Conservation (phyloP, 805 yeast species). For the Schwanniomyces yamadae region DNA sequence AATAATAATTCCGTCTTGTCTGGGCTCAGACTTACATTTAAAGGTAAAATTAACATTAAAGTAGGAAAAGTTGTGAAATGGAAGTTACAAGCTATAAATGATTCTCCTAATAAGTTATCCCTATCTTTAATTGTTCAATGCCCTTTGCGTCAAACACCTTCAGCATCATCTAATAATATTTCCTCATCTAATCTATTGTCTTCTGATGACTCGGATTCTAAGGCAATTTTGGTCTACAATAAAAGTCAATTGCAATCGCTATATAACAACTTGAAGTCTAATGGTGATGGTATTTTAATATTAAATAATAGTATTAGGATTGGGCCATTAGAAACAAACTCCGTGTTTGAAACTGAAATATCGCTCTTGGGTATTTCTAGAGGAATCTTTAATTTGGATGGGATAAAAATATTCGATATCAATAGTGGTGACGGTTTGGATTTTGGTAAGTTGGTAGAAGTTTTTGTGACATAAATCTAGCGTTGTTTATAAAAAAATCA, state of each 20-base stretch:
- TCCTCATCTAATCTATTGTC: constrained; percentile 19
- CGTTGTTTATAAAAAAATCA: no score
- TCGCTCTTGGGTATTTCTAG: constrained; percentile 58
- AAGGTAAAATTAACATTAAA: constrained; percentile 59
- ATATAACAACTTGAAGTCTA: constrained; percentile 40
- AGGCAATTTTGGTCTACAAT: constrained; percentile 18
- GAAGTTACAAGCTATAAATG: constrained; percentile 66
- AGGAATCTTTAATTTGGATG: constrained; percentile 65
- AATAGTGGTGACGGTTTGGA: constrained; percentile 65
- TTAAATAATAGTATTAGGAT: constrained; percentile 65
- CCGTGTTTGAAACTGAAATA: constrained; percentile 63
- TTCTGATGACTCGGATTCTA: constrained; percentile 6
- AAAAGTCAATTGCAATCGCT: constrained; percentile 23
- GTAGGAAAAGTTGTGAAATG: constrained; percentile 62
- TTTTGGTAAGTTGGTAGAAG: constrained; percentile 69
- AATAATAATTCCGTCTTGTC: constrained; percentile 25
- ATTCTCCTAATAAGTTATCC: constrained; percentile 48
- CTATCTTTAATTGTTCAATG: constrained; percentile 46
- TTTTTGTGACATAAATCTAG: constrained; percentile 45
- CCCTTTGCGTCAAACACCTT: constrained; percentile 10
- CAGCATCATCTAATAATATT: constrained; percentile 8
- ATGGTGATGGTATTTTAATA: constrained; percentile 57
- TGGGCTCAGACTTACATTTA: constrained; percentile 49
- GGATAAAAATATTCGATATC: constrained; percentile 64
- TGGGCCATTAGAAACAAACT: constrained; percentile 59